A percentile compares a stretch with the other conserved stretches of the same genome.
These are phyloP conservation scores for Fremontodendron californicum DNA, from an alignment of 345 rosid genomes.

Conservation along the genomic window DNA sequence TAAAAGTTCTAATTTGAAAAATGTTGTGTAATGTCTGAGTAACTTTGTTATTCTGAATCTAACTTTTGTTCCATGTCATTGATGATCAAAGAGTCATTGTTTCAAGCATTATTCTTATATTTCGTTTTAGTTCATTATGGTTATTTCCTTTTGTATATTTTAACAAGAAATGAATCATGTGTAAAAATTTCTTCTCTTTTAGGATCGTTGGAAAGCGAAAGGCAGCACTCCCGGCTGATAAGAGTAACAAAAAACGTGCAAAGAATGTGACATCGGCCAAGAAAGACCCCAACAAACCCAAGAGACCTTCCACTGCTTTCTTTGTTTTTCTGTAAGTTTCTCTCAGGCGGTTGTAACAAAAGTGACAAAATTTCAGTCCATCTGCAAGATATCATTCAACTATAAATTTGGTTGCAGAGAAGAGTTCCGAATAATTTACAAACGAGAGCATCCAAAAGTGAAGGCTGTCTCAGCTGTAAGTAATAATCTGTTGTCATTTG, in stretches of 20 bases:
- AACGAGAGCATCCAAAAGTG: conserved; percentile 46
- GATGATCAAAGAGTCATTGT: neutral
- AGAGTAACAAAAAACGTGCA: conserved; percentile 29
- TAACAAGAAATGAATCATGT: neutral
- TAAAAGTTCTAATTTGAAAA: neutral
- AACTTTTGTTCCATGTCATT: neutral
- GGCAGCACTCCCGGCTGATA: conserved; percentile 36
- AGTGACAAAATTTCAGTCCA: neutral
- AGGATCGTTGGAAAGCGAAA: conserved; percentile 60
- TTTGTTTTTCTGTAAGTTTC: conserved; percentile 62
- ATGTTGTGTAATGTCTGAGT: neutral
- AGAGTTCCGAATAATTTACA: conserved; percentile 46
- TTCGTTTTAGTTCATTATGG: conserved; percentile 8
- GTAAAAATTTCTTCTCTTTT: conserved; percentile 16
- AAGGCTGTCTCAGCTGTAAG: conserved; percentile 53
- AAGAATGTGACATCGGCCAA: conserved; percentile 39
- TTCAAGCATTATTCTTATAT: neutral
- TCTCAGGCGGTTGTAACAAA: neutral
- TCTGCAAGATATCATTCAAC: neutral
- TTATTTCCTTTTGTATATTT: neutral
- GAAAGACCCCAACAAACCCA: conserved; percentile 70
- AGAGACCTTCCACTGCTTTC: conserved; percentile 71
- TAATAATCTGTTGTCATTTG: neutral
- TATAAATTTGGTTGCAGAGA: conserved; percentile 30
- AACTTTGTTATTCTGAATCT: neutral